Evolutionary conservation across 495 filamentous ascomycete genomes (phyloP), one percentile per base, ranked within the genome.

Genomic region (Hypoxylon rickii): DNA sequence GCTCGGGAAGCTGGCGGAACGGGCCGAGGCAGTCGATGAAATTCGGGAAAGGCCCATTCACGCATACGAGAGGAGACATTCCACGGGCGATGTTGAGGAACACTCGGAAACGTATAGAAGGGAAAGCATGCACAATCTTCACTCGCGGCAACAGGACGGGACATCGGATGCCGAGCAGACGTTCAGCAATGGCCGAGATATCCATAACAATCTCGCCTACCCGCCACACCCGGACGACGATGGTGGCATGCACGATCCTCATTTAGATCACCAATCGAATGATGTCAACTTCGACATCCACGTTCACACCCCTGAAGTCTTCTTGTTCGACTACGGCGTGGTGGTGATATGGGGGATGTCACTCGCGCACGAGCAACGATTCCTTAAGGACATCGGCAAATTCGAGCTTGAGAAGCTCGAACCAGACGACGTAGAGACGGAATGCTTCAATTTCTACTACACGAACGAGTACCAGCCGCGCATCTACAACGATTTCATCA

Each of bases 301-400:
- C 49, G 89, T 97, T 8, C 89, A 96, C 67, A 96, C 86, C 1
- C 92, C 93, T 0, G 94, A 98, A 70, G 80, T 97, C 7, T 97
- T 98, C 70, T 80, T 98, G 17, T 98, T 96, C 67, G 88, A 96
- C 60, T 98, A 98, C 65, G 94, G 94, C 33, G 95, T 96, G n/a
- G 89, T 96, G n/a, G 94, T 98, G n/a, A 92, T 97, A 68, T 98
- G 94, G 94, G 94, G 94, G 52, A 96, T 98, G 93, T 86, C 89
- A 0, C 72, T 87, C 6, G 76, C 82, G 6, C 86, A 98, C 56
- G 94, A 98, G 70, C 83, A 87, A 39, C 80, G 87, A 18, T 96
- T 98, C 65, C 75, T 98, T 3, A 93, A 92, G 51, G 94, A 98
- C 61, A 87, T 97, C 43, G 85, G 89, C n/a, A 96, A 93, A 66